Percentiles rank a stretch among this genome's conserved stretches.
Conservation (phyloP, 225 moss, liverwort and hornwort species). For the Thuidium tamariscinum region DNA sequence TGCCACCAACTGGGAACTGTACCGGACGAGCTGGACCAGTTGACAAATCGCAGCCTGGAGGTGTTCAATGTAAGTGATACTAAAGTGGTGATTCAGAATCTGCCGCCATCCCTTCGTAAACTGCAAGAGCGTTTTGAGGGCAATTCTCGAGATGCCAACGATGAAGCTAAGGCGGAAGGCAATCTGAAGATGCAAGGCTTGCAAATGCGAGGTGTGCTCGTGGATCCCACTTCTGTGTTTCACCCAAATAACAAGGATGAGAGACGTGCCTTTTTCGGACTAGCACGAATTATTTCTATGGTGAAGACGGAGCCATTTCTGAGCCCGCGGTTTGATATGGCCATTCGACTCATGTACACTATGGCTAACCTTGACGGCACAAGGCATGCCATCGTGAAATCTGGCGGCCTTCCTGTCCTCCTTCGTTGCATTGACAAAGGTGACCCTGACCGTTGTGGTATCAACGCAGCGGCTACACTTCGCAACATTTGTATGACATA, state of each 20-base stretch:
- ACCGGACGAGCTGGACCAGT: background rate
- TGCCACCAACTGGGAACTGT: background rate
- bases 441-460: background rate
- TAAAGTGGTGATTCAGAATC: background rate
- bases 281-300: constrained; percentile 17
- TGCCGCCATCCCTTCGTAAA: background rate
- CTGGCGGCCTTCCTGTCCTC: constrained; percentile 21
- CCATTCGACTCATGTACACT: constrained; percentile 28
- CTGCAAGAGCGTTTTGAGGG: background rate
- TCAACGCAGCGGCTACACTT: constrained; percentile 5
- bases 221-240: background rate
- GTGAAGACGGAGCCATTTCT: constrained; percentile 30
- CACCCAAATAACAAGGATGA: constrained; percentile 4
- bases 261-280: constrained; percentile 17
- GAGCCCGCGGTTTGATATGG: constrained; percentile 3
- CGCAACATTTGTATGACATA: constrained; percentile 19
- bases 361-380: constrained; percentile 27
- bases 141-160: background rate
- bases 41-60: background rate
- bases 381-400: constrained; percentile 19
- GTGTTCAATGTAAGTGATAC: background rate
- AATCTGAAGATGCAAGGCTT: background rate
- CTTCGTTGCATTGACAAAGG: constrained; percentile 28
- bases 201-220: constrained; percentile 8
- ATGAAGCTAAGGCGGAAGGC: background rate